Percentiles rank a stretch among this genome's conserved stretches.
Conservation (phyloP, 1,139 yeast species). For the Yamadazyma trypodendri region DNA sequence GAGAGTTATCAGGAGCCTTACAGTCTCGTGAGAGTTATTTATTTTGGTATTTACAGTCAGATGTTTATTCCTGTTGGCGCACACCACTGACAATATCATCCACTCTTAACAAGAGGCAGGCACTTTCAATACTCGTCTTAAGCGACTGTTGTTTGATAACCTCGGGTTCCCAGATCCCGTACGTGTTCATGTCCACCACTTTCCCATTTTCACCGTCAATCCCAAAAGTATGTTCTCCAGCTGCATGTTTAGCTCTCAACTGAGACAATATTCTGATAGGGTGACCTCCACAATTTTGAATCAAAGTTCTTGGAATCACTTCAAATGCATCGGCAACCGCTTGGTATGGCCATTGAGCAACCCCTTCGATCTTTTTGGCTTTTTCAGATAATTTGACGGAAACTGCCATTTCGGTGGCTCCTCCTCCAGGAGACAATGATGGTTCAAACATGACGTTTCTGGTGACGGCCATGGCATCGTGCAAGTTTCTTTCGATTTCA, state of each 20-base stretch:
- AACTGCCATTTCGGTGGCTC: conserved; percentile 99
- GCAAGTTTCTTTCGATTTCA: conserved; percentile 95
- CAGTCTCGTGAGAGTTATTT: too few species aligned
- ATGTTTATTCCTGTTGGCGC: conserved; percentile 40
- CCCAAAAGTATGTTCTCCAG: conserved; percentile 82
- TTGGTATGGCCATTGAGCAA: conserved; percentile 97
- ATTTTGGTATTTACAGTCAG: background rate
- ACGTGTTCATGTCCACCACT: conserved; percentile 90
- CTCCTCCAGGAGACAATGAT: conserved; percentile 95
- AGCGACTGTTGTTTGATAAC: conserved; percentile 95
- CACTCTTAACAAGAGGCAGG: conserved; percentile 88
- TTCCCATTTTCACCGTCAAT: conserved; percentile 94
- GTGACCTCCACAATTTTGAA: conserved; percentile 97
- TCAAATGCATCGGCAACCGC: conserved; percentile 99
- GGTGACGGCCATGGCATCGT: conserved; percentile 98
- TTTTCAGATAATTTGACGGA: conserved; percentile 84
- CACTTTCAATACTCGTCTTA: conserved; percentile 96
- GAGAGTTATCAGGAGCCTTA: too few species aligned
- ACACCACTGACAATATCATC: conserved; percentile 98
- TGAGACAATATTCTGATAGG: conserved; percentile 88
- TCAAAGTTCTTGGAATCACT: conserved; percentile 82
- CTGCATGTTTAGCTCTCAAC: conserved; percentile 94
- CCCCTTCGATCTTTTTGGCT: conserved; percentile 91
- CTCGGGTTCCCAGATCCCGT: conserved; percentile 99
- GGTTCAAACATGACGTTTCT: conserved; percentile 96